phyloP scores from a whole-genome alignment of 768 basidiomycete species.

The Lentinus tigrinus region DNA sequence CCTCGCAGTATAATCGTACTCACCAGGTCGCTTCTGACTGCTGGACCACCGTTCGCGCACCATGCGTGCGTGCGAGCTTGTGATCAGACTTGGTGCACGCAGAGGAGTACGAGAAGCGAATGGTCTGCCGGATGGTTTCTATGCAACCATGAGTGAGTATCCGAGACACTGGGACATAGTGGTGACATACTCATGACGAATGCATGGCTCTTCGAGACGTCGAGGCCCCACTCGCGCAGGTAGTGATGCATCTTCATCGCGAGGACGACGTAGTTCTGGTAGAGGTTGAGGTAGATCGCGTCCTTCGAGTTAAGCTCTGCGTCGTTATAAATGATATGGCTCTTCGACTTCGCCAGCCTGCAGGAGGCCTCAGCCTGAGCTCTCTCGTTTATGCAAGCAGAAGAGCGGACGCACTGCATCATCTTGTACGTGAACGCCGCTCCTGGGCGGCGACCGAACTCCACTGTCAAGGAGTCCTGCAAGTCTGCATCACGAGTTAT shows the following conservation, averaged over 20 bases:
- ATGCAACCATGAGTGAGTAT: background rate
- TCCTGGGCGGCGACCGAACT: conserved; percentile 64
- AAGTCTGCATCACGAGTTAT: conserved; percentile 44
- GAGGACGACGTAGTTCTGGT: conserved; percentile 78
- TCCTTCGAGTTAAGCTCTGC: conserved; percentile 58
- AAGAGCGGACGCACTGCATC: conserved; percentile 53
- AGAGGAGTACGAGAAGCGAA: conserved; percentile 53
- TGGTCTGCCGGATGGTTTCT: conserved; percentile 65
- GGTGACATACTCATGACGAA: conserved; percentile 61
- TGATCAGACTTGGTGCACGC: conserved; percentile 46
- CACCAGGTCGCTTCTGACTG: conserved; percentile 63
- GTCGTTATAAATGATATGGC: conserved; percentile 82
- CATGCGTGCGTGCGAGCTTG: conserved; percentile 37
- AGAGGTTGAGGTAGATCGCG: conserved; percentile 77
- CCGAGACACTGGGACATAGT: too few relatives aligned
- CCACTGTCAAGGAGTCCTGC: conserved; percentile 68
- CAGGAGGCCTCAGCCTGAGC: background rate
- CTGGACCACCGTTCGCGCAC: conserved; percentile 43
- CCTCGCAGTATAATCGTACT: conserved; percentile 23
- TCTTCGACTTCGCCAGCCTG: conserved; percentile 70
- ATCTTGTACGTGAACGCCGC: conserved; percentile 67
- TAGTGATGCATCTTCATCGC: conserved; percentile 90
- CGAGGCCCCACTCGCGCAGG: conserved; percentile 57
- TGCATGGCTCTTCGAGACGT: conserved; percentile 38
- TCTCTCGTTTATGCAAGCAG: background rate